Evolutionary conservation across 768 basidiomycete species (phyloP).

Genomic region (Leucocoprinus sp.): DNA sequence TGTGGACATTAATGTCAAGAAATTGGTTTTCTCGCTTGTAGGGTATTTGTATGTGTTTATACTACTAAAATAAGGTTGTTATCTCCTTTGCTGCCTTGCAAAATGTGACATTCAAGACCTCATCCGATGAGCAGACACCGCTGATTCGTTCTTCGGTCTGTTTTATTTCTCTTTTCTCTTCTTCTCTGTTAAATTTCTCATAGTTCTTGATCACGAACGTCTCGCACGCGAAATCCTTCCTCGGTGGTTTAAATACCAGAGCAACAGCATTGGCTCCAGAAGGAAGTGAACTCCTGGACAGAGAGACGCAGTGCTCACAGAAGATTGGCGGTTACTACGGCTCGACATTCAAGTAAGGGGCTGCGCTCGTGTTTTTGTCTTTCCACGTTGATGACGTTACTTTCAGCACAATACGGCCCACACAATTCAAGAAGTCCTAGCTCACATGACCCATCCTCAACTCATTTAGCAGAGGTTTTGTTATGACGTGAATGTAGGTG

Average conservation of each 20-base stretch:
- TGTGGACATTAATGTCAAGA: constrained; percentile 1
- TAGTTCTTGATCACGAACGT: too few species aligned
- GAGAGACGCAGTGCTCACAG: constrained; percentile 80
- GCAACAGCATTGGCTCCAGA: too few species aligned
- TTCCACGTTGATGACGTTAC: constrained; percentile 1
- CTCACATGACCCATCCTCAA: constrained; percentile 51
- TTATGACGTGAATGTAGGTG: constrained; percentile 66
- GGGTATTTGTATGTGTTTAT: constrained; percentile 4
- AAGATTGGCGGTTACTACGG: constrained; percentile 85
- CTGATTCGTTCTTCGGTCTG: too few species aligned
- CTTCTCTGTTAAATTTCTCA: too few species aligned
- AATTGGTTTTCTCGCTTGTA: not conserved
- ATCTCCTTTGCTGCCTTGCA: too few species aligned
- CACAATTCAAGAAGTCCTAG: constrained; percentile 77
- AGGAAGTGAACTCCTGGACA: constrained; percentile 77
- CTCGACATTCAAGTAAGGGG: constrained; percentile 90
- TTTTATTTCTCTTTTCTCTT: too few species aligned
- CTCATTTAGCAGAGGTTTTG: constrained; percentile 31
- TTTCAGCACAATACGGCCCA: constrained; percentile 60
- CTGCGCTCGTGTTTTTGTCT: constrained; percentile 2
- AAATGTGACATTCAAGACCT: too few species aligned
- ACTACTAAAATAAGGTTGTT: too few species aligned
- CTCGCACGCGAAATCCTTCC: too few species aligned
- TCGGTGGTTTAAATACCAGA: too few species aligned
- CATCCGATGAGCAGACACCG: too few species aligned